Conservation (phyloP, 2,329 filamentous ascomycete genomes). For the Dothideomycetidae sp. region DNA sequence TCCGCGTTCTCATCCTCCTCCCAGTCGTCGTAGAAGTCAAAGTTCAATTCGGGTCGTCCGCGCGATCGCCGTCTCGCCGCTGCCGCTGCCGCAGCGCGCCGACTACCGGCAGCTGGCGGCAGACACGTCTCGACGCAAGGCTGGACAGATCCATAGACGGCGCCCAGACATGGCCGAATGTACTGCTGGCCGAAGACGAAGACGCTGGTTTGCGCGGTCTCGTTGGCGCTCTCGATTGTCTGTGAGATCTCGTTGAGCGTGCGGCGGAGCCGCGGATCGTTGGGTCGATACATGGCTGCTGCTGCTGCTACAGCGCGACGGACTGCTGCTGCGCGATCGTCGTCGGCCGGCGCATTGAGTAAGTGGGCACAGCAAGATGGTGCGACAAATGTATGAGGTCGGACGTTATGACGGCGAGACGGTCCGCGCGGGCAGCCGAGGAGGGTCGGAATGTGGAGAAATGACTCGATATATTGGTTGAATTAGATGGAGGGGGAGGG, state of each 20-base stretch:
- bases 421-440: too few relatives aligned
- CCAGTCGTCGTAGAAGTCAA: constrained; percentile 98
- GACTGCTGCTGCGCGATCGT: too few relatives aligned
- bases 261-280: constrained; percentile 78
- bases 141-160: constrained; percentile 51
- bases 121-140: constrained; percentile 56
- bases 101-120: constrained; percentile 59
- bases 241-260: constrained; percentile 87
- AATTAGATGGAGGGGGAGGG: too few relatives aligned
- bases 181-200: constrained; percentile 82
- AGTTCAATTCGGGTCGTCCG: constrained; percentile 64
- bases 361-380: too few relatives aligned
- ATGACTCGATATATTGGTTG: too few relatives aligned
- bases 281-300: constrained; percentile 41
- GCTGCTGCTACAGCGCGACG: constrained; percentile 10
- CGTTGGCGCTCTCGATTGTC: constrained; percentile 79
- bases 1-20: constrained; percentile 51
- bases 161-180: constrained; percentile 62
- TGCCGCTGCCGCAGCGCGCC: too few relatives aligned
- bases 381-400: too few relatives aligned
- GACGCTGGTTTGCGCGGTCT: constrained; percentile 79
- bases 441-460: too few relatives aligned
- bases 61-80: constrained; percentile 48
- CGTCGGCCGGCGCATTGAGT: constrained; percentile 3
- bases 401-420: too few relatives aligned